Evolutionary conservation across 2,329 filamentous ascomycete species (phyloP), one percentile per base, ranked within the genome.

Genomic region (Hymenoscyphus albidus): DNA sequence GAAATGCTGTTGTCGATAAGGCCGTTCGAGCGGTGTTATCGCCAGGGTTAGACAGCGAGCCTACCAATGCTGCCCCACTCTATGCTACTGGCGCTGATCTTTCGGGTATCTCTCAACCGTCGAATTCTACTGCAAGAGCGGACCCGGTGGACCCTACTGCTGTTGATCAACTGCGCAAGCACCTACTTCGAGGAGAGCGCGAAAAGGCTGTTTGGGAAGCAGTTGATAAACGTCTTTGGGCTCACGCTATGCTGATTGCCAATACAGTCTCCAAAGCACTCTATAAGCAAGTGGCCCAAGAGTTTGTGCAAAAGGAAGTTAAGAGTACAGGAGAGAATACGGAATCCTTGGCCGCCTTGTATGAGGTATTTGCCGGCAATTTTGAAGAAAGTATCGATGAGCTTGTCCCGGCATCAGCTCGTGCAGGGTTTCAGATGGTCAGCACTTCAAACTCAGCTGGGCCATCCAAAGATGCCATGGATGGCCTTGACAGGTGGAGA

Each of bases 231-330:
- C 87, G 93, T 59, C 81, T 99, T 2, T 99, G 96, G 96, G 95
- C 92, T 1, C 96, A 99, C 76, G 96, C 95, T 2, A 90, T 99
- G 84, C 82, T 99, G 22, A 89, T 99, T 42, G 90, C 95, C 1
- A 85, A 87, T 66, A 88, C 87, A 0, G 76, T 96, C 6, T 95
- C 92, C 1, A 81, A 91, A 58, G 90, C 92, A 27, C 81, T 96
- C 2, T 98, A 96, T 85, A 96, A 93, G 76, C 91, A 96, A 74
- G 93, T 99, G 32, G 87, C 93, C 0, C 93, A 96, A 73, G 95
- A 99, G 73, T 99, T 99, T 73, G 90, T 99, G 18, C 89, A 93
- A 70, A 93, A 96, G 73, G 95, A 99, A 76, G 92, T 99, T 63
- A 96, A 95, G 75, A 89, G 89, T 61, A 81, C 88, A 3, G 88